Base-by-base conservation (phyloP, 169 alveolate species). In the Eimeria brunetti region DNA sequence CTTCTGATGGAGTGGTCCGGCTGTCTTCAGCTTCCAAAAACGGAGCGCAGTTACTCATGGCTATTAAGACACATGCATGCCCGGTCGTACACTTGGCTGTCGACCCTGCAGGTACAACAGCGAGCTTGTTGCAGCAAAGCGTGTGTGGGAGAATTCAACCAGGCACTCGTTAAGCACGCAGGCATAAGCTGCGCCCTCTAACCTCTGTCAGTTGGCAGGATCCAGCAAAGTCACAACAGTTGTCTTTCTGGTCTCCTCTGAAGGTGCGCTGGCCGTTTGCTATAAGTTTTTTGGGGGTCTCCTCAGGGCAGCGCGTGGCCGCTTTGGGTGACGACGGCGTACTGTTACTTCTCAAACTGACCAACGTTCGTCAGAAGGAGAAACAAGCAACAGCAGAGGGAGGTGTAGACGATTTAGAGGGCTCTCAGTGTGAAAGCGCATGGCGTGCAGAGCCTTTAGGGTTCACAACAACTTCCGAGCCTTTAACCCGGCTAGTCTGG, bases 291-390 rank as follows among this genome's bases (percentile, higher is more conserved):
- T 78, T 5, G 69, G 67, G n/a, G 2, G 44, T 78, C 11, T 46
- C 20, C 80, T 86, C 92, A 86, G 92, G 92, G 51, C 83, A 86
- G 83, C 83, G 60, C 83, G 64, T 86, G 36, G 92, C 92, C 5
- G 92, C 24, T 41, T 30, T 86, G 81, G 92, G 92, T 58, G 83
- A 62, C 49, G 92, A 86, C 11, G 92, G 92, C n/a, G 33, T 86
- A 30, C n/a, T 86, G 44, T 44, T 86, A 20, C 41, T 86, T 58
- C 92, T 86, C 2, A 86, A 62, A 86, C 92, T 86, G 62, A 11
- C 49, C 51, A 60, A 24, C 14, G 18, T 30, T 27, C 51, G 38
- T 56, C 36, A 11, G 27, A 16, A 11, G 18, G 67, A 58, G n/a
- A 24, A 0, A 11, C 49, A 86, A 58, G 20, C 16, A 36, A 14